A percentile compares a stretch with the other conserved stretches of the same genome.
Evolutionary conservation across 495 filamentous ascomycete genomes (phyloP).

Genomic region (Durotheca rogersii): DNA sequence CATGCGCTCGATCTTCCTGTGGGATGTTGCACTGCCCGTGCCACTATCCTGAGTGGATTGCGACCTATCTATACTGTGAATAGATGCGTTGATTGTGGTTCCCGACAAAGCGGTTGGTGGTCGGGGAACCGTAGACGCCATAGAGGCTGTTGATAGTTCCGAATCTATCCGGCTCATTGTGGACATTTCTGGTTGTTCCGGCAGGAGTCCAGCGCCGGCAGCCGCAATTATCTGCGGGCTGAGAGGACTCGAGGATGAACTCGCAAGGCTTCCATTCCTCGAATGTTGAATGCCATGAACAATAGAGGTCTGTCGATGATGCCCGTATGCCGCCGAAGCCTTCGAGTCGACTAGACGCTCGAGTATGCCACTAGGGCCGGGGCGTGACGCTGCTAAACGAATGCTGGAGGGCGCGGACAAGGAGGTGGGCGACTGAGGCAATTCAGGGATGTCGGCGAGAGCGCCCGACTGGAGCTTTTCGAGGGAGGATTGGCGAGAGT

Average conservation of each 20-base stretch:
- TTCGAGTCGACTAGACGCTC: constrained; percentile 61
- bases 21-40: constrained; percentile 28
- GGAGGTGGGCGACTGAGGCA: constrained; percentile 31
- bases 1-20: constrained; percentile 59
- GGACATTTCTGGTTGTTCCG: constrained; percentile 48
- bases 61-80: constrained; percentile 38
- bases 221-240: constrained; percentile 81
- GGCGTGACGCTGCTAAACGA: constrained; percentile 40
- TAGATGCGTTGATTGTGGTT: constrained; percentile 39
- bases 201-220: constrained; percentile 50
- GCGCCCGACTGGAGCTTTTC: constrained; percentile 53
- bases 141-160: constrained; percentile 37
- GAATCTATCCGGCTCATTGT: constrained; percentile 44
- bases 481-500: constrained; percentile 52
- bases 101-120: constrained; percentile 47
- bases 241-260: constrained; percentile 68
- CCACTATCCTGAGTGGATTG: constrained; percentile 36
- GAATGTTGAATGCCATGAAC: constrained; percentile 93
- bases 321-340: constrained; percentile 66
- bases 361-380: constrained; percentile 55
- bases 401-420: constrained; percentile 32
- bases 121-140: constrained; percentile 33
- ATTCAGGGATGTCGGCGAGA: constrained; percentile 45
- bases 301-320: constrained; percentile 91
- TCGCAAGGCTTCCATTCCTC: constrained; percentile 70